Conservation (phyloP, 1,139 yeast species). For the Lizanozyma gosingica region DNA sequence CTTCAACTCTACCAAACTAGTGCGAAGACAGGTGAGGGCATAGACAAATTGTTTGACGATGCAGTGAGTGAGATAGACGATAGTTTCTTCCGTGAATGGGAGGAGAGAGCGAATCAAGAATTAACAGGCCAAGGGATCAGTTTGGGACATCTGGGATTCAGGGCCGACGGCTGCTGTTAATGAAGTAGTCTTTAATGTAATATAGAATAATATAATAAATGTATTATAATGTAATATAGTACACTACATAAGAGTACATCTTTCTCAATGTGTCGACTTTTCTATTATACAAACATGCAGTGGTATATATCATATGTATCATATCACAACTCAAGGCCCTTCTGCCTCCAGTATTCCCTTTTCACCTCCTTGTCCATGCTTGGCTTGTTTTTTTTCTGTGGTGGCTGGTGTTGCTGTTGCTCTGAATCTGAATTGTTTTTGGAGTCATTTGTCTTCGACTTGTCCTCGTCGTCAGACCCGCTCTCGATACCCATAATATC, state of each 20-base stretch:
- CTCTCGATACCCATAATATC: constrained; percentile 18
- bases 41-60: constrained; percentile 31
- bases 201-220: no score
- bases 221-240: no score
- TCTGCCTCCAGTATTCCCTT: constrained; percentile 37
- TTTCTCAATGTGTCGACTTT: no score
- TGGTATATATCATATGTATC: no score
- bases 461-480: constrained; percentile 8
- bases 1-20: constrained; percentile 28
- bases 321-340: constrained; percentile 30
- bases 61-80: constrained; percentile 38
- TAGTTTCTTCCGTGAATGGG: background rate
- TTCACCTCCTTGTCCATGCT: constrained; percentile 26
- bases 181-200: constrained; percentile 1
- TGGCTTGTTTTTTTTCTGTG: constrained; percentile 10
- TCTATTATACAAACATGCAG: no score
- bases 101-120: no score
- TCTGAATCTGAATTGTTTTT: background rate
- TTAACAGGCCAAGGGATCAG: no score
- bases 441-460: constrained; percentile 8
- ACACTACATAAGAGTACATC: no score
- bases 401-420: background rate
- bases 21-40: constrained; percentile 39
- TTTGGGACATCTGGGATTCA: no score
- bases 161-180: background rate